Evolutionary conservation across 805 yeast genomes (phyloP), one percentile per base, ranked within the genome.

Genomic region (Pichia heedii): DNA sequence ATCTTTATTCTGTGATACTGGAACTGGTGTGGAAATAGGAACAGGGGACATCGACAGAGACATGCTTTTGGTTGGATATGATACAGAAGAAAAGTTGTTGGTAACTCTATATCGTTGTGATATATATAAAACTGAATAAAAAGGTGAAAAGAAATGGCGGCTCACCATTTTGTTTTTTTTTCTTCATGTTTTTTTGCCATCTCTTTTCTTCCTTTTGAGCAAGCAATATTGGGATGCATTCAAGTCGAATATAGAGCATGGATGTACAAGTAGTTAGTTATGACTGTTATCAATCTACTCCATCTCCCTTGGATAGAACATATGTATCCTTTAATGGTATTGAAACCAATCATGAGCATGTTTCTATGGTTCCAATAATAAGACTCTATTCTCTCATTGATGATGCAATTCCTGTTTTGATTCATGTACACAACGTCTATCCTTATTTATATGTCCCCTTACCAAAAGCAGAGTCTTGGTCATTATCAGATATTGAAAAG

Each of bases 361-460:
- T 69, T 29, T 50, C 59, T 3, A 74, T 73, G 36, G 89, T 84
- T 0, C 97, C 97, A 0, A 67, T 87, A 0, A 65, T 88, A 1
- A 65, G 97, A 39, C 62, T 93, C 0, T 93, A 77, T 63, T 97
- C 97, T 0, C 70, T 76, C 12, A 50, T 81, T 1, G 69, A 75
- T 1, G 68, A 79, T 0, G 84, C 87, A 0, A 77, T 76, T 50
- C 74, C 76, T 24, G 69, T 71, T 11, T 51, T 74, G 13, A 73
- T 83, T 1, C 96, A 93, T 58, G 65, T 93, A 10, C 97, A 89
- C 63, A 89, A 90, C 33, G 75, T 76, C 18, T 85, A 71, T 50
- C 98, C 97, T 0, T 93, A 90, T 55, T 51, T 90, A 2, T 88
- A 73, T 55, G 67, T 89, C 2, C 77, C 75, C 30, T 81, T 81